Base-by-base conservation (phyloP, 163 green algal species). In the Chlorella variabilis region DNA sequence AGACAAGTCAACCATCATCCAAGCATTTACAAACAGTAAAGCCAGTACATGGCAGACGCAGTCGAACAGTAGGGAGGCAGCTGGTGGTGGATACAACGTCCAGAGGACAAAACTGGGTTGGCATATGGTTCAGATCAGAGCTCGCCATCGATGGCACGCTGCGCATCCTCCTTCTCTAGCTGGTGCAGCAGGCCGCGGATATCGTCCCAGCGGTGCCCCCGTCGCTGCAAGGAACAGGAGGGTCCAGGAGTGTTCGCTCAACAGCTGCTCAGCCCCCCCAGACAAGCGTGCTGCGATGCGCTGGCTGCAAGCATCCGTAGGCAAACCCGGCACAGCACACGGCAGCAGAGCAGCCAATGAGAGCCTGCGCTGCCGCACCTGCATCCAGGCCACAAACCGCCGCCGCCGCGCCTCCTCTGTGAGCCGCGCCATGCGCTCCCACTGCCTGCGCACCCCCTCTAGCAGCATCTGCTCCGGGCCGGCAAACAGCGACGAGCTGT, bases 381-480 rank as follows among this genome's bases (percentile, higher is more conserved):
- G 75, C 63, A 92, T 75, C 85, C 85, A 93, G 2, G 39, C 81
- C 61, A 87, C 77, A 63, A 93, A 42, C 0, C 89, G 65, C 36
- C 89, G 74, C 51, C 71, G 67, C 21, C 85, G 78, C 15, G 87
- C 75, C 74, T 88, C 81, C 21, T 65, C 33, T 0, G 77, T 41
- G 62, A 90, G 51, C 2, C 78, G 41, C 1, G 9, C 39, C 51
- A 67, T 89, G 3, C 77, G 38, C 0, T 82, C 58, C 49, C 58
- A 82, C 69, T 86, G 83, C 66, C 61, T 39, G 20, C 79, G 67
- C 11, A 79, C 85, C 23, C 75, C 21, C 38, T 70, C 61, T 70
- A 91, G 54, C 86, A 84, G 38, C 51, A 51, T n/a, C 62, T 78
- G 51, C 73, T 81, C 78, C 18, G 84, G 66, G 38, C n/a, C 45